These are phyloP conservation scores for Isatis tinctoria DNA, from an alignment of 345 rosid genomes.

Conservation along the genomic window DNA sequence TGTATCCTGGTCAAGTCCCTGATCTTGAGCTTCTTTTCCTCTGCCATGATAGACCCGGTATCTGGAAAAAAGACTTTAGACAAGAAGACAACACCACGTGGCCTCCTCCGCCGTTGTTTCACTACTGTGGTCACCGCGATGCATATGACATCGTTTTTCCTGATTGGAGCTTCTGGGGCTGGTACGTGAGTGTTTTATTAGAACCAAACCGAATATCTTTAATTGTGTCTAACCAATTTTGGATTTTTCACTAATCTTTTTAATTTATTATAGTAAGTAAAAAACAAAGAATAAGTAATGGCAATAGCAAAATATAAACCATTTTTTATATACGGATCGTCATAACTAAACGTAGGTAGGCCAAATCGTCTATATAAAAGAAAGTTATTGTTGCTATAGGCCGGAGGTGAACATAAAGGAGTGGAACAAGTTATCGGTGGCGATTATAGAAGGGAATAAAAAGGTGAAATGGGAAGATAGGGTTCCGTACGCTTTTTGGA, in stretches of 20 bases:
- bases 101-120: slow-evolving; percentile 63
- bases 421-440: slow-evolving; percentile 43
- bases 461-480: slow-evolving; percentile 59
- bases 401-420: slow-evolving; percentile 65
- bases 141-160: slow-evolving; percentile 53
- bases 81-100: slow-evolving; percentile 9
- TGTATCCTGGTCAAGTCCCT: slow-evolving; percentile 61
- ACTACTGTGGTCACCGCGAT: slow-evolving; percentile 46
- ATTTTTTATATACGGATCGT: not conserved
- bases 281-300: not conserved
- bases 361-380: not conserved
- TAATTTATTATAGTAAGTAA: not conserved
- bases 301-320: not conserved
- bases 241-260: not conserved
- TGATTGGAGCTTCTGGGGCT: slow-evolving; percentile 83
- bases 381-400: slow-evolving; percentile 25
- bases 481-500: slow-evolving; percentile 64
- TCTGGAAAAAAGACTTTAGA: slow-evolving; percentile 31
- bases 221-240: not conserved
- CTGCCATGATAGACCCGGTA: slow-evolving; percentile 41
- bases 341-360: not conserved
- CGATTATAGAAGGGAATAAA: slow-evolving; percentile 45
- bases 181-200: slow-evolving; percentile 26
- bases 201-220: not conserved
- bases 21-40: slow-evolving; percentile 61